These are phyloP conservation scores for Cryptosporidium andersoni DNA, from an alignment of 169 alveolate species.

Conservation along the genomic window DNA sequence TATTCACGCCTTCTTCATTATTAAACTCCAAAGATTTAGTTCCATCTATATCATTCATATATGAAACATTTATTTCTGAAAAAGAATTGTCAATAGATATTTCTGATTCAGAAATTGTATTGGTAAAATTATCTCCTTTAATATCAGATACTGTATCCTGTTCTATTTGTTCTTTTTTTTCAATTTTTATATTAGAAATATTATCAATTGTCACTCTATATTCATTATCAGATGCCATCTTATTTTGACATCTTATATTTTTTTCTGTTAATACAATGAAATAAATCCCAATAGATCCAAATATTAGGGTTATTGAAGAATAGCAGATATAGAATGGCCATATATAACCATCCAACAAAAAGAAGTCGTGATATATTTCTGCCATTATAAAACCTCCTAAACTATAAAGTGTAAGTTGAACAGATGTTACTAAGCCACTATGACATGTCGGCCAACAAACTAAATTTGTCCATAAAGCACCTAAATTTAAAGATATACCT, in stretches of 20 bases:
- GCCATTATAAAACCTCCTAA: conserved; percentile 47
- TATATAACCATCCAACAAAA: conserved; percentile 36
- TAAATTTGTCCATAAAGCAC: conserved; percentile 64
- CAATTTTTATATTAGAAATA: neutral
- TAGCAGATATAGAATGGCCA: conserved; percentile 18
- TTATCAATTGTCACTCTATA: neutral
- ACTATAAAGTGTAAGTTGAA: conserved; percentile 63
- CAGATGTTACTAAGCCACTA: conserved; percentile 54
- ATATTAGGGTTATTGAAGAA: conserved; percentile 17
- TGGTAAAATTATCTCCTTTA: neutral
- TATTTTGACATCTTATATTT: neutral
- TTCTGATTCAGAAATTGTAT: neutral
- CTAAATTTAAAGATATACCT: conserved; percentile 47
- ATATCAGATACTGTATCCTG: neutral
- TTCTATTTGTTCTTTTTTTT: neutral
- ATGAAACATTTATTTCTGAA: too few species aligned
- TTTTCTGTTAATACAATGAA: conserved; percentile 37
- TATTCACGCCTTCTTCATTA: neutral
- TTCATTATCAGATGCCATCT: neutral
- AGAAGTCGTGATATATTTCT: conserved; percentile 26
- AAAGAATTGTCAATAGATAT: too few species aligned
- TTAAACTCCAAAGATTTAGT: neutral
- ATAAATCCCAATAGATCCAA: conserved; percentile 30
- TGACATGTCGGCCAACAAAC: conserved; percentile 49
- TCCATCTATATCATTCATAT: neutral